These are phyloP conservation scores for Talaromyces sp. DNA, from an alignment of 2,329 filamentous ascomycete species.

Conservation along the genomic window DNA sequence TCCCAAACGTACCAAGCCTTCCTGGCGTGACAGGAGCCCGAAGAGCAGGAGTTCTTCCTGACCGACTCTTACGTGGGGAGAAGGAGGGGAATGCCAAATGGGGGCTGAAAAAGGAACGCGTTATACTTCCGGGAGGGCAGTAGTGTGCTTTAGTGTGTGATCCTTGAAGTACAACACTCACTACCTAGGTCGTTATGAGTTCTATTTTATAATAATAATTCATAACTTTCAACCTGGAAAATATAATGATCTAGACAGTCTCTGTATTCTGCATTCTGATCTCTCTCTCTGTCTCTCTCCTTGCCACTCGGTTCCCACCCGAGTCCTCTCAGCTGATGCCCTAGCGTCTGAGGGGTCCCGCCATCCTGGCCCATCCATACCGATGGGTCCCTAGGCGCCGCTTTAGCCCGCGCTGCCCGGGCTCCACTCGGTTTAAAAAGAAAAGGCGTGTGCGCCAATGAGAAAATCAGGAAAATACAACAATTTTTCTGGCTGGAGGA, in stretches of 20 bases:
- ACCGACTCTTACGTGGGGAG: constrained; percentile 5
- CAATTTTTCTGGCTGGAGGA: too few species aligned
- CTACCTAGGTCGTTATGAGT: too few species aligned
- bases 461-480: constrained; percentile 19
- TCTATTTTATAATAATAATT: too few species aligned
- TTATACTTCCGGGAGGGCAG: not conserved
- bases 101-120: not conserved
- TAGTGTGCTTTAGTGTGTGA: not conserved
- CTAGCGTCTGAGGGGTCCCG: constrained; percentile 24
- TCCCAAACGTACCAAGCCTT: too few species aligned
- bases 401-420: constrained; percentile 28
- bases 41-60: too few species aligned
- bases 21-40: too few species aligned
- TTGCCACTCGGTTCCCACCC: not conserved
- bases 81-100: not conserved
- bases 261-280: too few species aligned
- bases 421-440: constrained; percentile 27
- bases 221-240: too few species aligned
- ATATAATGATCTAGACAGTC: too few species aligned
- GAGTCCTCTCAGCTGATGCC: constrained; percentile 34
- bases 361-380: constrained; percentile 33
- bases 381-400: constrained; percentile 39
- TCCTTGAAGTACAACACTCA: too few species aligned
- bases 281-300: not conserved
- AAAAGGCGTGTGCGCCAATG: constrained; percentile 17